A percentile compares a stretch with the other conserved stretches of the same genome.
Conservation (phyloP, 2,329 filamentous ascomycete genomes). For the Penicillium brevicompactum region DNA sequence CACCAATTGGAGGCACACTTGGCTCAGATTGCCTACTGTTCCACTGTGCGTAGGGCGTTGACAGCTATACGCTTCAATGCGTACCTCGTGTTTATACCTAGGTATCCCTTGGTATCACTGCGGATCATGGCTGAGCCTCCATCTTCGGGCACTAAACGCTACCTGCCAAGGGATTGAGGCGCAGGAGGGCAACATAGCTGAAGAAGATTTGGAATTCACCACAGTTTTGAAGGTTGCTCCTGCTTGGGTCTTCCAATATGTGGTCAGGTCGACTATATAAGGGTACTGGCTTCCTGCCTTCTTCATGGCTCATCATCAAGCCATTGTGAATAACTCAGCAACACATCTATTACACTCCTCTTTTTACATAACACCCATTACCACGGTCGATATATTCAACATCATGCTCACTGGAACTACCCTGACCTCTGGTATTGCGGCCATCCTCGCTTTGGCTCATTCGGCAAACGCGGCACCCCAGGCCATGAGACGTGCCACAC, state of each 20-base stretch:
- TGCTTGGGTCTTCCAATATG: background rate
- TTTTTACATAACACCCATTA: background rate
- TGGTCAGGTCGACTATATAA: background rate
- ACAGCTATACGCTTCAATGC: background rate
- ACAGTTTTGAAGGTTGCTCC: background rate
- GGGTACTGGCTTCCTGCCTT: background rate
- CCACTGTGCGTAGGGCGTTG: background rate
- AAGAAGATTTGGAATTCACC: slow-evolving; percentile 5
- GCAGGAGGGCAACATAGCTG: background rate
- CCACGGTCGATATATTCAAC: background rate
- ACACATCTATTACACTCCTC: background rate
- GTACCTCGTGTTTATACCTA: background rate
- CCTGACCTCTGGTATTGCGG: background rate
- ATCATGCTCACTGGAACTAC: background rate
- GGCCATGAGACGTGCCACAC: slow-evolving; percentile 12
- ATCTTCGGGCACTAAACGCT: background rate
- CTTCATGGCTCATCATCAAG: background rate
- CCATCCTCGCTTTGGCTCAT: slow-evolving; percentile 9
- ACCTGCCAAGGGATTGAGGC: background rate
- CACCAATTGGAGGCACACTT: background rate
- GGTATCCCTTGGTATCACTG: background rate
- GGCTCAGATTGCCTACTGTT: no score
- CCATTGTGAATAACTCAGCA: background rate
- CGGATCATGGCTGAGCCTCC: background rate
- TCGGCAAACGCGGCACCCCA: slow-evolving; percentile 17